These are phyloP conservation scores for Fusarium phyllophilum DNA, from an alignment of 2,329 filamentous ascomycete species.

Conservation along the genomic window DNA sequence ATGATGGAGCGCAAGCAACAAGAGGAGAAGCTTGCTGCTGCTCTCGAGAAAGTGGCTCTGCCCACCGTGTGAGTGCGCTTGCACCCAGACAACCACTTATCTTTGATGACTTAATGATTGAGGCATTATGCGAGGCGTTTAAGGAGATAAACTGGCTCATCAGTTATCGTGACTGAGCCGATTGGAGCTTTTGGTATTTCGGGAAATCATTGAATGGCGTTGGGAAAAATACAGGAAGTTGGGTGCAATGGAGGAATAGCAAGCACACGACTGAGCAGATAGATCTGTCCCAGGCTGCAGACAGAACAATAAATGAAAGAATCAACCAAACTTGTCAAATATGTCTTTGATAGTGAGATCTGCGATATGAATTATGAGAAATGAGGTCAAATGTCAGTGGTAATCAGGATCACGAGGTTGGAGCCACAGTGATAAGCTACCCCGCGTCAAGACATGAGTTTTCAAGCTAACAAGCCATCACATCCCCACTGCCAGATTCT, in stretches of 20 bases:
- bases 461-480: conserved; percentile 24
- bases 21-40: conserved; percentile 52
- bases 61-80: conserved; percentile 43
- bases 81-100: conserved; percentile 21
- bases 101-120: conserved; percentile 45
- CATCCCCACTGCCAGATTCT: neutral
- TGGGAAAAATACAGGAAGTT: conserved; percentile 26
- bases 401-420: conserved; percentile 35
- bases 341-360: conserved; percentile 3
- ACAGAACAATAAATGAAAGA: conserved; percentile 24
- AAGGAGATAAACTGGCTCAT: conserved; percentile 29
- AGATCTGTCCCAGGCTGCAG: conserved; percentile 23
- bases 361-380: neutral
- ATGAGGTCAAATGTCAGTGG: conserved; percentile 32
- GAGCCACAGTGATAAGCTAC: conserved; percentile 37
- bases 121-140: conserved; percentile 45
- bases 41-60: conserved; percentile 42
- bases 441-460: conserved; percentile 37
- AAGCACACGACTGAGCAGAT: conserved; percentile 21
- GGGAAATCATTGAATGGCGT: conserved; percentile 38
- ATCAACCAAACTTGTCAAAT: conserved; percentile 2
- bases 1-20: conserved; percentile 77
- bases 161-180: conserved; percentile 15
- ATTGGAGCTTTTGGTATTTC: conserved; percentile 13
- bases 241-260: conserved; percentile 18